Evolutionary conservation across 371 early-diverging fungal species (phyloP).

Genomic region (Catenaria anguillulae): DNA sequence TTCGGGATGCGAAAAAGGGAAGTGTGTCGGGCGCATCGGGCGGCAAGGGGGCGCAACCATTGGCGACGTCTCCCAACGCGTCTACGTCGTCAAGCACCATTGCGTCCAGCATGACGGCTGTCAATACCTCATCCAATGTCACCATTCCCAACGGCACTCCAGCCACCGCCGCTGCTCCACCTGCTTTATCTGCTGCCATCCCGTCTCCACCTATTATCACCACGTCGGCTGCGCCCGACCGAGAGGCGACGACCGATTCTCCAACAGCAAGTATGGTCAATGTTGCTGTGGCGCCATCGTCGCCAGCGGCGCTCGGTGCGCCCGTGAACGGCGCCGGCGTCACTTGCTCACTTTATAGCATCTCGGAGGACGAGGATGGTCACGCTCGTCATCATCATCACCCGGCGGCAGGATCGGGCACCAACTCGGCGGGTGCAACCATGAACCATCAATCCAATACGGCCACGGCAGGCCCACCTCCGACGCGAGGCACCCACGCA

Average conservation of each 20-base stretch:
- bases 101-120: too few relatives aligned
- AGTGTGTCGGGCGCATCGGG: too few relatives aligned
- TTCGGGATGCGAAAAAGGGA: constrained; percentile 3
- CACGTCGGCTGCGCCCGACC: constrained; percentile 1
- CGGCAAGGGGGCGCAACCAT: neutral
- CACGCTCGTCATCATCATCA: neutral
- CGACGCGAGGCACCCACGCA: too few relatives aligned
- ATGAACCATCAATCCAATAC: too few relatives aligned
- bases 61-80: neutral
- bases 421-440: too few relatives aligned
- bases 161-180: too few relatives aligned
- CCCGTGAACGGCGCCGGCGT: neutral
- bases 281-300: neutral
- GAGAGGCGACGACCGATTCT: neutral
- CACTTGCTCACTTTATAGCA: constrained; percentile 4
- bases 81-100: neutral
- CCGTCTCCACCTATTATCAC: neutral
- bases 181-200: too few relatives aligned
- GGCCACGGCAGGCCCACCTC: too few relatives aligned
- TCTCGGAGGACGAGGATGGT: neutral
- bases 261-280: neutral
- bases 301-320: neutral
- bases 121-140: too few relatives aligned
- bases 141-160: too few relatives aligned
- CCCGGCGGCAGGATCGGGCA: neutral